Conservation (phyloP, 2,329 filamentous ascomycete species). For the Truncatella angustata region DNA sequence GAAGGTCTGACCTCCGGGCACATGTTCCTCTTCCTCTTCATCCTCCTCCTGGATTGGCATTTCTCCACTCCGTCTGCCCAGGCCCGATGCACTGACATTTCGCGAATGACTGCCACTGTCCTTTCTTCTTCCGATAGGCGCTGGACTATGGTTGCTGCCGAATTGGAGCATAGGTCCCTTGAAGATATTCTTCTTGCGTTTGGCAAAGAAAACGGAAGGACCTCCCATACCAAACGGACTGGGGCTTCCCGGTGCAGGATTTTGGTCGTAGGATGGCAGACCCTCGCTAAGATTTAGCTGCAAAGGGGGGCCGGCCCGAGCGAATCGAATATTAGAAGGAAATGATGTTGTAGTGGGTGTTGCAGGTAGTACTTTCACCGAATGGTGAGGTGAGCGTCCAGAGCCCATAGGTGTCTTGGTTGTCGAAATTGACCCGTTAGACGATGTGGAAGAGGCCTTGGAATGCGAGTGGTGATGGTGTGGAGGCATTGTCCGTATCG, state of each 20-base stretch:
- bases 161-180: slow-evolving; percentile 72
- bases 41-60: slow-evolving; percentile 70
- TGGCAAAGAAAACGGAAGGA: slow-evolving; percentile 67
- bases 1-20: neutral
- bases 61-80: slow-evolving; percentile 69
- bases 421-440: slow-evolving; percentile 69
- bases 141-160: slow-evolving; percentile 32
- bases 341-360: slow-evolving; percentile 76
- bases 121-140: slow-evolving; percentile 27
- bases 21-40: slow-evolving; percentile 41
- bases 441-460: slow-evolving; percentile 92
- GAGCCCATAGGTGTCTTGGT: slow-evolving; percentile 63
- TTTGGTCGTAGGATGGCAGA: slow-evolving; percentile 38
- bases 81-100: slow-evolving; percentile 60
- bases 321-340: slow-evolving; percentile 81
- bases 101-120: slow-evolving; percentile 40
- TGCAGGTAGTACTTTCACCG: slow-evolving; percentile 90
- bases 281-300: slow-evolving; percentile 58
- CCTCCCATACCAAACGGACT: slow-evolving; percentile 47
- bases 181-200: slow-evolving; percentile 77
- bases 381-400: slow-evolving; percentile 78
- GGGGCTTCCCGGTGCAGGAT: slow-evolving; percentile 43
- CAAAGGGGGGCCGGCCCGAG: slow-evolving; percentile 59
- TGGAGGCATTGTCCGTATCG: slow-evolving; percentile 79
- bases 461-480: slow-evolving; percentile 85